Evolutionary conservation across 768 basidiomycete genomes (phyloP), one percentile per base, ranked within the genome.

Genomic region (Leccinum arenicola): DNA sequence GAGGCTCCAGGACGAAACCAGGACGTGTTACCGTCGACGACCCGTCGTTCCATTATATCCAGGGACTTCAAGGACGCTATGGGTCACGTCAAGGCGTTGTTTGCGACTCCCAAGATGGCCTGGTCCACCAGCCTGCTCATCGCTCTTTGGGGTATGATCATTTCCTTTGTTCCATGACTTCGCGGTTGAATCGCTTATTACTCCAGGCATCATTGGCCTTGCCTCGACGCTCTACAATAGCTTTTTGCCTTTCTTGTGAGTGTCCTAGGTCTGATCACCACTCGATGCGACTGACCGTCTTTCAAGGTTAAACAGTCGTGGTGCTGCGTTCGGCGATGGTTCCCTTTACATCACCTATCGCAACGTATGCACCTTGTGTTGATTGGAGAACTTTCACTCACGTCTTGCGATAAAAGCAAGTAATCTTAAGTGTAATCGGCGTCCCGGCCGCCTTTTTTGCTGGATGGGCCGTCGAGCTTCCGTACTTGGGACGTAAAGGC

Each of bases 371-470:
- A 6, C 25, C 19, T 6, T 15, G 4, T 27, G 6, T 1, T 4
- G 15, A 15, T 8, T 4, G 9, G 1, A 9, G 11, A 6, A 4
- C 19, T 14, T 36, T 1, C 17, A 40, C 52, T 63, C 36, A 64
- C 21, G 2, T 27, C 29, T 17, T 27, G 33, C 45, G 31, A 31
- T 19, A 17, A 52, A 64, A 89, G 88, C 83, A 85, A 81, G 84
- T 86, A 15, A 89, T 91, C 56, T 69, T 91, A 36, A 86, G 84
- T 56, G 76, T 82, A 0, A 78, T 87, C 27, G 88, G 89, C 11
- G 78, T 91, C 7, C 89, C 89, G 0, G 87, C 87, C 0, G 86
- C 89, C 1, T 77, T 91, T 27, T 70, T 91, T 7, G 87, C 89
- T 0, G 90, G 88, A 0, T 85, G 83, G 76, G 76, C 85, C 36